Evolutionary conservation across 495 filamentous ascomycete species (phyloP).

Genomic region (Beverwykella pulmonaria): DNA sequence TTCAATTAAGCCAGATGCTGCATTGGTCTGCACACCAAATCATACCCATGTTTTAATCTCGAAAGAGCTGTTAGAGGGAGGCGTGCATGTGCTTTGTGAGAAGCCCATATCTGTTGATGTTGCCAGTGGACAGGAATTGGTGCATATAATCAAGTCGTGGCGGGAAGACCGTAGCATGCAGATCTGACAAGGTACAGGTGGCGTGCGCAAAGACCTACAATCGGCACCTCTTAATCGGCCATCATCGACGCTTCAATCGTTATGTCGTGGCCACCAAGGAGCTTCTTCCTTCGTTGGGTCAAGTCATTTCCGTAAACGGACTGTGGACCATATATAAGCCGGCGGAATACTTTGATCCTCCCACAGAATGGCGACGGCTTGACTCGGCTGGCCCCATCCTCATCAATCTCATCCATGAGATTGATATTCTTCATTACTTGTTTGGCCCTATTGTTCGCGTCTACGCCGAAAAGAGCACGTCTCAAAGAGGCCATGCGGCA

Average conservation of each 20-base stretch:
- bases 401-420: slow-evolving; percentile 64
- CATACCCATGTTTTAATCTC: slow-evolving; percentile 58
- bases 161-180: not conserved
- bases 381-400: slow-evolving; percentile 56
- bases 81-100: slow-evolving; percentile 60
- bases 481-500: slow-evolving; percentile 52
- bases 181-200: slow-evolving; percentile 29
- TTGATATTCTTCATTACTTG: slow-evolving; percentile 62
- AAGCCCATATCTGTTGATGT: slow-evolving; percentile 58
- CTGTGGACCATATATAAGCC: slow-evolving; percentile 60
- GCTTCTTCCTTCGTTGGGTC: slow-evolving; percentile 52
- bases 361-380: slow-evolving; percentile 53
- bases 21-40: slow-evolving; percentile 64
- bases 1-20: slow-evolving; percentile 52
- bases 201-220: slow-evolving; percentile 28
- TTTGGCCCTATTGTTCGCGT: slow-evolving; percentile 58
- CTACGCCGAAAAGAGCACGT: slow-evolving; percentile 53
- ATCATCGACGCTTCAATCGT: slow-evolving; percentile 64
- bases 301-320: slow-evolving; percentile 57
- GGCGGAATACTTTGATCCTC: slow-evolving; percentile 53
- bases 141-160: slow-evolving; percentile 27
- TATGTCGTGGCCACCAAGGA: slow-evolving; percentile 57
- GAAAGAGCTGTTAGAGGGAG: slow-evolving; percentile 53
- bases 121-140: slow-evolving; percentile 46
- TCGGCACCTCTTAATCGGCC: slow-evolving; percentile 59